A percentile compares a stretch with the other conserved stretches of the same genome.
Evolutionary conservation across 495 filamentous ascomycete species (phyloP).

Genomic region (Sabuloglossum arenarium): DNA sequence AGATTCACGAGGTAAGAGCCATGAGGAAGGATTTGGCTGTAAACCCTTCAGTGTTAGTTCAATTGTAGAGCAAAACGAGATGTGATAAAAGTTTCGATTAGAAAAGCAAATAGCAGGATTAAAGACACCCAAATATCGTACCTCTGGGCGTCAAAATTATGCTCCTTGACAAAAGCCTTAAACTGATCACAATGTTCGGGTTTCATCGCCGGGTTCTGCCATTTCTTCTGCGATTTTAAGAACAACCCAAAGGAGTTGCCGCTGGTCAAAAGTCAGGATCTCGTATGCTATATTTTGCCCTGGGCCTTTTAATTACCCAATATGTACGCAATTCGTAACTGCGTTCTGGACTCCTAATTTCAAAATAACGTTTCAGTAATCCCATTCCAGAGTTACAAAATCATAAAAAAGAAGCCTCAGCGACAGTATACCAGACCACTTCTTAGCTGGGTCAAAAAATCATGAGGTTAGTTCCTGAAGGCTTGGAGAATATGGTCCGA

Average conservation of each 20-base stretch:
- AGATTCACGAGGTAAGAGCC: constrained; percentile 95
- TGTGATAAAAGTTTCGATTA: no score
- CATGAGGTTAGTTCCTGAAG: no score
- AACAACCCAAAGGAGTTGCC: constrained; percentile 89
- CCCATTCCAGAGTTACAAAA: constrained; percentile 3
- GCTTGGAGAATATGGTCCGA: no score
- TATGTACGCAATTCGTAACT: constrained; percentile 54
- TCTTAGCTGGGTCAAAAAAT: no score
- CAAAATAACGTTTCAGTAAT: no score
- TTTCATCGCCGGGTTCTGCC: constrained; percentile 63
- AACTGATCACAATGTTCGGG: constrained; percentile 47
- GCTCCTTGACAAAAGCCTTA: constrained; percentile 36
- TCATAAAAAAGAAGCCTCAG: background rate
- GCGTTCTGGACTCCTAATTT: constrained; percentile 66
- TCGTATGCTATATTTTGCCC: background rate
- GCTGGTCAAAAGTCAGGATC: constrained; percentile 19
- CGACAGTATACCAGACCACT: background rate
- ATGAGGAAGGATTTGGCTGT: constrained; percentile 60
- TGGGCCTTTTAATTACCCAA: constrained; percentile 28
- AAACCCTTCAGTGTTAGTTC: background rate
- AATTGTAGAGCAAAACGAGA: background rate
- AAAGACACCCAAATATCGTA: constrained; percentile 8
- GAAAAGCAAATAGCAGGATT: background rate
- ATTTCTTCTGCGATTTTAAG: constrained; percentile 88
- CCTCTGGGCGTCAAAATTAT: constrained; percentile 48